These are phyloP conservation scores for Sclerospora graminicola DNA, from an alignment of 352 stramenopile species.

Conservation along the genomic window DNA sequence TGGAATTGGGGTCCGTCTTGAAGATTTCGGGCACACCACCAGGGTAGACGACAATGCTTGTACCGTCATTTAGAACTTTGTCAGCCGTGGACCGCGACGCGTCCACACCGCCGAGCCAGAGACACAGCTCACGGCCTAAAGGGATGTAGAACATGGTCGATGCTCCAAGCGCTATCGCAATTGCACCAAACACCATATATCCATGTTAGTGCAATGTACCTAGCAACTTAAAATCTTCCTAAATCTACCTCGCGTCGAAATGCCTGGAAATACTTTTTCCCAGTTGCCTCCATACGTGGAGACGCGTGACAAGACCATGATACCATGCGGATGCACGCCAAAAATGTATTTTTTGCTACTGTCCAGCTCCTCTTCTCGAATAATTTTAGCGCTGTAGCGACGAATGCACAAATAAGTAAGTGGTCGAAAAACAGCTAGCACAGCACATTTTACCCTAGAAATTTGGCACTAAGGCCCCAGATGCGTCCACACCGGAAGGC, in stretches of 20 bases:
- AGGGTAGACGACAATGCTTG: constrained; percentile 64
- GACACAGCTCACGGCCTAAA: constrained; percentile 47
- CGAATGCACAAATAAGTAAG: background rate
- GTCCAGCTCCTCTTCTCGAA: constrained; percentile 56
- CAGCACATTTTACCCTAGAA: constrained; percentile 16
- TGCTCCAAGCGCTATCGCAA: constrained; percentile 32
- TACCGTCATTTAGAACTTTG: constrained; percentile 57
- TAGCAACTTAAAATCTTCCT: background rate
- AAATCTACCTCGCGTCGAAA: constrained; percentile 33
- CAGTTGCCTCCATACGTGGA: constrained; percentile 54
- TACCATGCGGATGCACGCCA: constrained; percentile 62
- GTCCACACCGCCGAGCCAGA: constrained; percentile 69
- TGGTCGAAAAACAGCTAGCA: constrained; percentile 2
- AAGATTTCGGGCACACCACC: constrained; percentile 76
- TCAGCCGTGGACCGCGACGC: constrained; percentile 59
- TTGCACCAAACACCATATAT: background rate
- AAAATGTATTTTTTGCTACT: constrained; percentile 64
- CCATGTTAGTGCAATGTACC: background rate
- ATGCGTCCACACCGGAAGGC: constrained; percentile 31
- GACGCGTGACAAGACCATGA: constrained; percentile 66
- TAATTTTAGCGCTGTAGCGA: constrained; percentile 30
- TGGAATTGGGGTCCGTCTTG: constrained; percentile 56
- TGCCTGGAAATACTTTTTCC: constrained; percentile 58
- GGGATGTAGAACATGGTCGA: constrained; percentile 68
- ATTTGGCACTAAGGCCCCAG: constrained; percentile 43